These are phyloP conservation scores for Gyromitra esculenta DNA, from an alignment of 2,329 filamentous ascomycete species.

Conservation along the genomic window DNA sequence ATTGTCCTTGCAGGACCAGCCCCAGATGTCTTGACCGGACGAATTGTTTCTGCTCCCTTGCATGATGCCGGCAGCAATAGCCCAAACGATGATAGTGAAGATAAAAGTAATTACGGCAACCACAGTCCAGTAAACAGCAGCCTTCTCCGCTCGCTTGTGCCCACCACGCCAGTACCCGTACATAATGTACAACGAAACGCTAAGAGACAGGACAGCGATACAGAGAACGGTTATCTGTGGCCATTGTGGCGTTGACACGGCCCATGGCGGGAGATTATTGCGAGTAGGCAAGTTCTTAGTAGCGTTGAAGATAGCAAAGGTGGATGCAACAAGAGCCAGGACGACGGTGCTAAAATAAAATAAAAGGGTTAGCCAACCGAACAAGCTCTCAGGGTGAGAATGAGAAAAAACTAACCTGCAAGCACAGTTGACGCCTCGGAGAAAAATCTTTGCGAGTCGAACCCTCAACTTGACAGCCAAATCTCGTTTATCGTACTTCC, in stretches of 20 bases:
- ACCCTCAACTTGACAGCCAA: conserved; percentile 64
- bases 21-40: conserved; percentile 90
- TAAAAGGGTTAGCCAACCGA: background rate
- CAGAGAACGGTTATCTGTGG: conserved; percentile 84
- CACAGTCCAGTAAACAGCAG: conserved; percentile 92
- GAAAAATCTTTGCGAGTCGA: conserved; percentile 89
- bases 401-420: conserved; percentile 67
- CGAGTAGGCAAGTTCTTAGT: conserved; percentile 78
- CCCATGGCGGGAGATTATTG: conserved; percentile 87
- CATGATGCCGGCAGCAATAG: conserved; percentile 81
- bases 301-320: conserved; percentile 90
- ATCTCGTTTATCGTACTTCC: conserved; percentile 61
- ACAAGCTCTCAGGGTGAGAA: background rate
- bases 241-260: conserved; percentile 80
- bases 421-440: conserved; percentile 96
- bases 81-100: conserved; percentile 92
- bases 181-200: conserved; percentile 81
- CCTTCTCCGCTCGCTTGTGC: conserved; percentile 88
- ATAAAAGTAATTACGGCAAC: conserved; percentile 95
- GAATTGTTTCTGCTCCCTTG: conserved; percentile 79
- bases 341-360: conserved; percentile 75
- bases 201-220: conserved; percentile 81
- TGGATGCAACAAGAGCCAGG: conserved; percentile 86
- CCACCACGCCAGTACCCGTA: conserved; percentile 87
- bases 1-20: conserved; percentile 96